Percentiles rank a stretch among this genome's conserved stretches.
Conservation (phyloP, 164 flowering plant species). For the Dillenia suffruticosa region DNA sequence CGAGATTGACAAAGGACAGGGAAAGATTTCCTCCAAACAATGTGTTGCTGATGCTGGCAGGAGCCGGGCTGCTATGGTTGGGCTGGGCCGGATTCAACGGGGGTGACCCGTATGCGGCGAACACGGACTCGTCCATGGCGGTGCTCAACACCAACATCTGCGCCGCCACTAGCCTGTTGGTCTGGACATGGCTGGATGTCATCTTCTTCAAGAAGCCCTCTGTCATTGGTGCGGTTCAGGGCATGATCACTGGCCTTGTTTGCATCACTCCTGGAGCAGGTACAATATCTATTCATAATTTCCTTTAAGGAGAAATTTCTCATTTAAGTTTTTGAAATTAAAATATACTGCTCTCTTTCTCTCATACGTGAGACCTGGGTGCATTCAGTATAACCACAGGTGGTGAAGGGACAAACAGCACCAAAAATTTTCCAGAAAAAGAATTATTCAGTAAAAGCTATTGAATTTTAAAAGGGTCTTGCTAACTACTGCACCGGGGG, state of each 20-base stretch:
- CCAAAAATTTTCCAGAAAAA: too few relatives aligned
- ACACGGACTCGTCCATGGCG: constrained; percentile 33
- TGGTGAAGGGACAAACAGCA: too few relatives aligned
- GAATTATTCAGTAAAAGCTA: too few relatives aligned
- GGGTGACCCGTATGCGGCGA: constrained; percentile 36
- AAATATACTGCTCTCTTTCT: too few relatives aligned
- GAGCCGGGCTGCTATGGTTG: constrained; percentile 41
- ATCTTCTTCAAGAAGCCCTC: constrained; percentile 35
- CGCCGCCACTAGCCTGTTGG: constrained; percentile 36
- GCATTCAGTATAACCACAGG: too few relatives aligned
- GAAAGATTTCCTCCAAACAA: constrained; percentile 42
- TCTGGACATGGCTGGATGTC: constrained; percentile 36
- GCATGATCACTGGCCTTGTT: constrained; percentile 46
- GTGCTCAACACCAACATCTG: constrained; percentile 38
- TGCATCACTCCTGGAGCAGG: constrained; percentile 48
- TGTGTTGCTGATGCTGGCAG: constrained; percentile 25
- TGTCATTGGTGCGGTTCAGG: constrained; percentile 39
- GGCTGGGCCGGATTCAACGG: constrained; percentile 47
- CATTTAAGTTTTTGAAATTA: too few relatives aligned
- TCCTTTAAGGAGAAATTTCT: neutral
- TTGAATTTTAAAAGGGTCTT: too few relatives aligned
- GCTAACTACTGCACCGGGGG: too few relatives aligned
- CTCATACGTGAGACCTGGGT: too few relatives aligned
- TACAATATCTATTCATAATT: neutral
- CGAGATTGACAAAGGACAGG: constrained; percentile 23